A percentile compares a stretch with the other conserved stretches of the same genome.
These are phyloP conservation scores for Trichoderma gracile DNA, from an alignment of 2,329 filamentous ascomycete genomes.

Conservation along the genomic window DNA sequence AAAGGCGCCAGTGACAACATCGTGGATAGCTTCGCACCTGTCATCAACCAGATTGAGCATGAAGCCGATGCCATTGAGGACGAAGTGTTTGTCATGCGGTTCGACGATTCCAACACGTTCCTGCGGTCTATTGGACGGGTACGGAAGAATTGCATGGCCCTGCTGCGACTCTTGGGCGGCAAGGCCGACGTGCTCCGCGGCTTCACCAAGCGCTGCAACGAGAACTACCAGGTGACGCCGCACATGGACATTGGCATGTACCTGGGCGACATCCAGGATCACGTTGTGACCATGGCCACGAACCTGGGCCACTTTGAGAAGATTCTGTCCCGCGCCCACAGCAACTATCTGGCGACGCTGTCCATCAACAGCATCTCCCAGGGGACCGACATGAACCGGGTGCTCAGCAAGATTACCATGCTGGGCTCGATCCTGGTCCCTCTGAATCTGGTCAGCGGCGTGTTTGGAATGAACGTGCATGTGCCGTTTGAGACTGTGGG, in stretches of 20 bases:
- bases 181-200: constrained; percentile 98
- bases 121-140: constrained; percentile 85
- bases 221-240: constrained; percentile 92
- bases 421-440: constrained; percentile 95
- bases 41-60: constrained; percentile 81
- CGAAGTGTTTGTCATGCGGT: constrained; percentile 86
- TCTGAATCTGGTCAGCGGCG: constrained; percentile 84
- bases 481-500: constrained; percentile 63
- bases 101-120: constrained; percentile 85
- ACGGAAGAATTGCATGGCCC: constrained; percentile 90
- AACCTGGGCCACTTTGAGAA: constrained; percentile 96
- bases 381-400: constrained; percentile 83
- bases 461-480: constrained; percentile 84
- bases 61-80: constrained; percentile 95
- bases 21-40: constrained; percentile 90
- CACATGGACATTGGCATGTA: constrained; percentile 97
- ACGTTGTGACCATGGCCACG: constrained; percentile 99
- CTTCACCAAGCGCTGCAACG: constrained; percentile 98
- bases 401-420: constrained; percentile 92
- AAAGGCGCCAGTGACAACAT: constrained; percentile 68
- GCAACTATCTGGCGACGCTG: constrained; percentile 93
- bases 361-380: constrained; percentile 88
- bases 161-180: constrained; percentile 89
- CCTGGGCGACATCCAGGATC: constrained; percentile 95
- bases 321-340: constrained; percentile 90